Evolutionary conservation across 2,329 filamentous ascomycete genomes (phyloP), one percentile per base, ranked within the genome.

Genomic region (Trichoderma semiorbis): DNA sequence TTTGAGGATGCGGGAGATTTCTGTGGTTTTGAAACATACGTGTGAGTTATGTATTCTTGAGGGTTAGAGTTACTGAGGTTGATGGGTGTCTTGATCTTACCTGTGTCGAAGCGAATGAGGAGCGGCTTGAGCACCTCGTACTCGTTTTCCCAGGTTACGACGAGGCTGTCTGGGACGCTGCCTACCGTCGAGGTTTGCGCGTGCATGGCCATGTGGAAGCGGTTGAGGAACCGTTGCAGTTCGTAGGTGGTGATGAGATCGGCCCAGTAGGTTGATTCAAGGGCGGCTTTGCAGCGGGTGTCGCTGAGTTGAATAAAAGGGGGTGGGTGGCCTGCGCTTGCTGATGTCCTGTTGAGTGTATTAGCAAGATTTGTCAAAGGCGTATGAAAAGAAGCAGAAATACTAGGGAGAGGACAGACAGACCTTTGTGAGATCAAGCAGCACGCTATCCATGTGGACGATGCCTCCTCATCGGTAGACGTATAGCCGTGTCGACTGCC

Each of bases 361-460:
- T 58, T 1, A n/a, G 24, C 55, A 28, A 43, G 14, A 24, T 57
- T 18, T 57, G 53, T 57, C 18, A 2, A 47, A 16, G 24, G 3
- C 28, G 3, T 18, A 10, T 57, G 26, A 26, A 10, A 16, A 32
- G 39, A 50, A 21, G 2, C 2, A 21, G 8, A 21, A 12, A 50
- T 50, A 18, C 36, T 4, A 30, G 58, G 21, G 30, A 50, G 8
- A 6, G 7, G 12, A 18, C 1, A 1, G 6, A 71, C 76, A 3
- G 75, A 86, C 84, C 83, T 83, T 73, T 88, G 86, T 1, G 84
- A 81, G 8, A 88, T 79, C 16, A 87, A 84, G 28, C 86, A 87
- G 73, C 85, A 85, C 1, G 85, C 85, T 3, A 85, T 81, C 87
- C 87, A 89, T 0, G 86, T 87, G 61, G 81, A 84, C 0, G 83